phyloP scores from a whole-genome alignment of 257 asterid species.

The Agastache rugosa region DNA sequence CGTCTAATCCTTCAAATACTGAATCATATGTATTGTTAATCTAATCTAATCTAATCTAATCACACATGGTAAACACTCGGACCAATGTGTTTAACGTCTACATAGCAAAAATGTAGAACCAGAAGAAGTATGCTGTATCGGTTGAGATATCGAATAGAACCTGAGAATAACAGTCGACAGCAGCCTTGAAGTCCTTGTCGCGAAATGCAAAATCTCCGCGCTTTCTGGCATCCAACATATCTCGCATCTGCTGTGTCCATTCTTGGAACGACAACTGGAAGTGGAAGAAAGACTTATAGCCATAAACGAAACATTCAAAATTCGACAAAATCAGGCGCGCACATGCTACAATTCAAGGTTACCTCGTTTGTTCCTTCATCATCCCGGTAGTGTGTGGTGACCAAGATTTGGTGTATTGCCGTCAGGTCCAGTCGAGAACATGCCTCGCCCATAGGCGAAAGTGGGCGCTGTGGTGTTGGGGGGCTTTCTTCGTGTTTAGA shows the following conservation, averaged over 20 bases:
- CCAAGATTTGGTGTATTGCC: slow-evolving; percentile 72
- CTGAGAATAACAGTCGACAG: slow-evolving; percentile 79
- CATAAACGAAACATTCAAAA: background rate
- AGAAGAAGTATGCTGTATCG: no score
- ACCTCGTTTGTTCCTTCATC: slow-evolving; percentile 68
- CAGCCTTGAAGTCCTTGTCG: slow-evolving; percentile 79
- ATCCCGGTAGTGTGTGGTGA: slow-evolving; percentile 50
- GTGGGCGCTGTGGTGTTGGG: slow-evolving; percentile 56
- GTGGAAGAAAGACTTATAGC: background rate
- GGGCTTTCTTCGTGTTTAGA: slow-evolving; percentile 58
- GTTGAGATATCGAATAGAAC: slow-evolving; percentile 32
- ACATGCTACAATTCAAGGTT: background rate
- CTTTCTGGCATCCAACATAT: slow-evolving; percentile 81
- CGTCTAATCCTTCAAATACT: background rate
- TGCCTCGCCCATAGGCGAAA: slow-evolving; percentile 70
- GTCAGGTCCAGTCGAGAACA: slow-evolving; percentile 85
- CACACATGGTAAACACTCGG: no score
- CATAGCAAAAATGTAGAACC: no score
- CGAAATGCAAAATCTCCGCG: slow-evolving; percentile 87
- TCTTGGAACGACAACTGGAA: slow-evolving; percentile 61
- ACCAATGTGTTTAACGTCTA: no score
- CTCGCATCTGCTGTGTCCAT: slow-evolving; percentile 88
- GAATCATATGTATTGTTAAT: background rate
- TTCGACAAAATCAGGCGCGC: background rate
- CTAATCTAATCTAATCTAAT: no score